A percentile compares a stretch with the other conserved stretches of the same genome.
Conservation (phyloP, 2,329 filamentous ascomycete genomes). For the Scolecobasidium constrictum region DNA sequence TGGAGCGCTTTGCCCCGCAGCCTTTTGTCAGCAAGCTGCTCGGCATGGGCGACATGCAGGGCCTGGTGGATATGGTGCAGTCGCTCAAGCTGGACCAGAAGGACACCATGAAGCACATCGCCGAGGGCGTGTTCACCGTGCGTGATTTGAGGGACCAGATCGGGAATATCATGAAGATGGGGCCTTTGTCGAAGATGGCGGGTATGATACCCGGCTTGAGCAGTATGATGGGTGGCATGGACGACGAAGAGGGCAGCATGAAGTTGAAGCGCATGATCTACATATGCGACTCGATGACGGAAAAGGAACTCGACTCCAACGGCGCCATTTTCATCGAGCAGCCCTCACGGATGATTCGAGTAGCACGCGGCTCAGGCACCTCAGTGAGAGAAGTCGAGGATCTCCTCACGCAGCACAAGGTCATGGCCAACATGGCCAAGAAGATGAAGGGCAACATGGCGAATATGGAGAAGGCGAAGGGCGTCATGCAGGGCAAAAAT, state of each 20-base stretch:
- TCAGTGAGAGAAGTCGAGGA: constrained; percentile 91
- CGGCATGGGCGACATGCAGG: constrained; percentile 95
- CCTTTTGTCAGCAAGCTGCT: constrained; percentile 89
- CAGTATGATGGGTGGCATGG: constrained; percentile 89
- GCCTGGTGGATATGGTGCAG: constrained; percentile 92
- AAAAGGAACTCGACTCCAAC: constrained; percentile 89
- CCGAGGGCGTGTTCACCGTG: constrained; percentile 90
- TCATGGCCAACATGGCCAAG: constrained; percentile 99
- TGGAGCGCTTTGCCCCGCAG: constrained; percentile 85
- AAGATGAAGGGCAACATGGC: constrained; percentile 97
- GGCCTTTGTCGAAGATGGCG: constrained; percentile 90
- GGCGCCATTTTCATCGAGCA: constrained; percentile 91
- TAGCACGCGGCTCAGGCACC: constrained; percentile 83
- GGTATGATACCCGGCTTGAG: constrained; percentile 97
- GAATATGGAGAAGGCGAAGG: constrained; percentile 90
- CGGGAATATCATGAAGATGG: constrained; percentile 99
- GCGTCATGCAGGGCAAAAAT: constrained; percentile 81
- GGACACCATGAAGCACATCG: constrained; percentile 98
- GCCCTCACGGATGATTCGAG: constrained; percentile 82
- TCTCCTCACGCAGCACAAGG: constrained; percentile 89
- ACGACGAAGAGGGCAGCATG: constrained; percentile 87
- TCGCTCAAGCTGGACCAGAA: constrained; percentile 93
- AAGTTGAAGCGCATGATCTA: constrained; percentile 98
- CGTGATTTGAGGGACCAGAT: constrained; percentile 92
- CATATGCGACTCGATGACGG: constrained; percentile 97